Evolutionary conservation across 202 grass and related monocot species (phyloP).

Genomic region (Digitaria exilis): DNA sequence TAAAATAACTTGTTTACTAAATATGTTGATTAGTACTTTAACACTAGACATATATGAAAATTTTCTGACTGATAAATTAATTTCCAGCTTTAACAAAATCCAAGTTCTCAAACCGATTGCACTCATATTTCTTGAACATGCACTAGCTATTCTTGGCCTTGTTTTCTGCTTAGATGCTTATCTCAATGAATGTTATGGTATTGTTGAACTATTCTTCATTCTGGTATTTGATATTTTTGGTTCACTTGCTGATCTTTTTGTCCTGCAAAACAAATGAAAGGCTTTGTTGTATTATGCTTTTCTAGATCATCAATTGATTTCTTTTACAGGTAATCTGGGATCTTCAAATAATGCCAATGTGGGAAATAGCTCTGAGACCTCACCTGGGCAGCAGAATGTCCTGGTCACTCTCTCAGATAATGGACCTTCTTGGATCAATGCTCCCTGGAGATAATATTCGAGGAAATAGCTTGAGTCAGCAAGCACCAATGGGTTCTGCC

Average conservation of each 20-base stretch:
- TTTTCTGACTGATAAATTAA: background rate
- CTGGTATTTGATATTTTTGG: background rate
- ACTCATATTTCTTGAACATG: background rate
- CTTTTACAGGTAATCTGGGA: conserved; percentile 41
- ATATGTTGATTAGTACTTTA: background rate
- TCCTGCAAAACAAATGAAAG: background rate
- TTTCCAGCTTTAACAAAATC: background rate
- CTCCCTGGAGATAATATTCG: conserved; percentile 51
- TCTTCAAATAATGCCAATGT: conserved; percentile 21
- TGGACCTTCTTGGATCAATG: conserved; percentile 52
- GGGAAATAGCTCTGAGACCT: conserved; percentile 40
- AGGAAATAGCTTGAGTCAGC: conserved; percentile 43
- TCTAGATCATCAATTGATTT: background rate
- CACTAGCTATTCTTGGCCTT: background rate
- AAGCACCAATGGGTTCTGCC: conserved; percentile 43
- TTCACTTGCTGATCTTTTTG: conserved; percentile 28
- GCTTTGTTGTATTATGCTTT: too few relatives aligned
- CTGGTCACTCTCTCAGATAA: conserved; percentile 53
- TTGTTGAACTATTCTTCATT: conserved; percentile 37
- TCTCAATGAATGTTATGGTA: conserved; percentile 21
- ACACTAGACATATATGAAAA: background rate
- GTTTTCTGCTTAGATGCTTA: conserved; percentile 14
- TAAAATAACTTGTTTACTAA: background rate
- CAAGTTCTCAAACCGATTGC: background rate
- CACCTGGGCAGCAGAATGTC: conserved; percentile 47